Conservation (phyloP, 1,284 basidiomycete genomes). For the Moesziomyces parantarcticus region DNA sequence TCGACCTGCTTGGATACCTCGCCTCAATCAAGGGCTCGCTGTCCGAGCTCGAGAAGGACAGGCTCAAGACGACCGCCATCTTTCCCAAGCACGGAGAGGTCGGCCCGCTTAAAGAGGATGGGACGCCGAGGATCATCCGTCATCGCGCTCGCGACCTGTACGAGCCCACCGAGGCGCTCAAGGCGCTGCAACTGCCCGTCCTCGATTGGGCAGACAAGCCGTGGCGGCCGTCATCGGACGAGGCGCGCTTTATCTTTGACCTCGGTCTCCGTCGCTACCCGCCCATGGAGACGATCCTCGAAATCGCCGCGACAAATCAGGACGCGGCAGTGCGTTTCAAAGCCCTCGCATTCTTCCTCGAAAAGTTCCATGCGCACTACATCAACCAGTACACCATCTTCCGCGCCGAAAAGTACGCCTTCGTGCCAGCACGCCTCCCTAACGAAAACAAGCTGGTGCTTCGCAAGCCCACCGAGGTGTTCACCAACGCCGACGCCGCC, state of each 20-base stretch:
- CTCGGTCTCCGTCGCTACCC: constrained; percentile 83
- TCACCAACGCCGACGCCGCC: constrained; percentile 77
- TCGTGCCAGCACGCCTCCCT: constrained; percentile 75
- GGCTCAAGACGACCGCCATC: constrained; percentile 80
- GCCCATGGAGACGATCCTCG: constrained; percentile 74
- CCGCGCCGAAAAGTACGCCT: constrained; percentile 70
- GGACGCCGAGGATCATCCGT: constrained; percentile 52
- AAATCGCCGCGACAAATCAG: constrained; percentile 39
- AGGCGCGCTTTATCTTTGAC: constrained; percentile 84
- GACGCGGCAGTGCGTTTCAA: constrained; percentile 38
- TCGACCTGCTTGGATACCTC: constrained; percentile 71
- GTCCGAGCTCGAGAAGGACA: constrained; percentile 76
- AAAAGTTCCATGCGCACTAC: constrained; percentile 56
- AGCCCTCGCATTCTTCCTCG: constrained; percentile 62
- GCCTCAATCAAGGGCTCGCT: constrained; percentile 84
- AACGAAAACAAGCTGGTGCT: constrained; percentile 72
- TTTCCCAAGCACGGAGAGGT: constrained; percentile 76
- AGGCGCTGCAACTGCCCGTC: constrained; percentile 80
- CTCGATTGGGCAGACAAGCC: constrained; percentile 82
- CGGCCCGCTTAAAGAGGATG: constrained; percentile 54
- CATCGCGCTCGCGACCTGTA: constrained; percentile 71
- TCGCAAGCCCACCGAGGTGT: constrained; percentile 81
- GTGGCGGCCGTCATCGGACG: constrained; percentile 51
- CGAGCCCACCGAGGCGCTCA: constrained; percentile 82
- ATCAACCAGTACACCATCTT: constrained; percentile 46